Conservation (phyloP, 768 basidiomycete species). For the Tricholoma hemisulphureum region DNA sequence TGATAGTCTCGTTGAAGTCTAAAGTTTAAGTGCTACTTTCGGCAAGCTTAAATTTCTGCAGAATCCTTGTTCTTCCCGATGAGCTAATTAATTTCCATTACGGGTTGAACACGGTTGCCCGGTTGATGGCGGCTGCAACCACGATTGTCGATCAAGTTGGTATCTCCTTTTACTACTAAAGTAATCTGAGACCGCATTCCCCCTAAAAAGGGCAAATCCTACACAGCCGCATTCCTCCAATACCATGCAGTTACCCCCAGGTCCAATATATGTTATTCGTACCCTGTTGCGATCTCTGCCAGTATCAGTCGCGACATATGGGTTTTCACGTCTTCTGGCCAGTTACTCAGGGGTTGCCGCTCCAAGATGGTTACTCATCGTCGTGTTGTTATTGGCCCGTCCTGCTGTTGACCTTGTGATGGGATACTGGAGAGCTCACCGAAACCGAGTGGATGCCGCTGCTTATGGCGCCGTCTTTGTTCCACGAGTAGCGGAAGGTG, state of each 20-base stretch:
- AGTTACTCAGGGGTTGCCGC: neutral
- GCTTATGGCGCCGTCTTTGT: slow-evolving; percentile 32
- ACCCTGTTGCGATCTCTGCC: neutral
- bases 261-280: neutral
- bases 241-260: neutral
- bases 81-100: too few species aligned
- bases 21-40: too few species aligned
- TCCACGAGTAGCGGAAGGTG: slow-evolving; percentile 26
- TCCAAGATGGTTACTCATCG: neutral
- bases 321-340: neutral
- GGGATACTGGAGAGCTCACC: neutral
- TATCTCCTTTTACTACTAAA: too few species aligned
- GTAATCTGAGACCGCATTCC: too few species aligned
- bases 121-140: too few species aligned
- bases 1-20: too few species aligned
- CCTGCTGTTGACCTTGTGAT: neutral
- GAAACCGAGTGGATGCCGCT: slow-evolving; percentile 17
- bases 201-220: too few species aligned
- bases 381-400: neutral
- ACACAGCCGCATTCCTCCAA: neutral
- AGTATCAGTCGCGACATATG: neutral
- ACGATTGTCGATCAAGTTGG: too few species aligned
- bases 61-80: too few species aligned
- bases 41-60: too few species aligned
- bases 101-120: too few species aligned